Evolutionary conservation across 352 stramenopile genomes (phyloP).

Genomic region (Phytophthora lateralis): DNA sequence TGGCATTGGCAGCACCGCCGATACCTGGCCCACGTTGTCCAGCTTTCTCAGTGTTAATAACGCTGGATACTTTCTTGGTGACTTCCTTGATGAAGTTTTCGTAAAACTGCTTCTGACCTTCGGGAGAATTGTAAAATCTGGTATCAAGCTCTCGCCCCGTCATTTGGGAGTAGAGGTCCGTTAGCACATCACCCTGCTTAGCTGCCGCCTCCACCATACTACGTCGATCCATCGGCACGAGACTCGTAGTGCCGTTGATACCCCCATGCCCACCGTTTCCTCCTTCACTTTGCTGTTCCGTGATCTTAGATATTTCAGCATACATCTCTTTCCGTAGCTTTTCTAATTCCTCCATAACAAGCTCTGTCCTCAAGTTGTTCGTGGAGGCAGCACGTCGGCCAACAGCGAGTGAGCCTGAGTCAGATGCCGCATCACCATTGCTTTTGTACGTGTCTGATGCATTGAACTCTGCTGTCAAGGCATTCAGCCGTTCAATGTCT

Average conservation of each 20-base stretch:
- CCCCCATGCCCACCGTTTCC: constrained; percentile 27
- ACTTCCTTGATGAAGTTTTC: constrained; percentile 77
- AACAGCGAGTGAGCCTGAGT: too few species aligned
- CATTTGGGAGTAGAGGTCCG: constrained; percentile 65
- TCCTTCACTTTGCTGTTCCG: constrained; percentile 21
- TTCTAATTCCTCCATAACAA: constrained; percentile 49
- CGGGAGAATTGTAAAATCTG: constrained; percentile 46
- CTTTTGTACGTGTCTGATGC: constrained; percentile 22
- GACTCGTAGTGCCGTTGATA: constrained; percentile 17
- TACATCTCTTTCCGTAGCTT: constrained; percentile 60
- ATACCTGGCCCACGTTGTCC: constrained; percentile 27
- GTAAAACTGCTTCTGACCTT: constrained; percentile 66
- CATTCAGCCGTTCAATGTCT: constrained; percentile 65
- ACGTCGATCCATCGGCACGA: constrained; percentile 23
- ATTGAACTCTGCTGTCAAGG: constrained; percentile 27
- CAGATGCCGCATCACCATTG: background rate
- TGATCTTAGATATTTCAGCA: constrained; percentile 57
- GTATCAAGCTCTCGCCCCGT: constrained; percentile 57
- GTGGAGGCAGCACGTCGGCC: constrained; percentile 23
- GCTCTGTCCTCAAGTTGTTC: constrained; percentile 31
- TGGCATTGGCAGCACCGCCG: constrained; percentile 43
- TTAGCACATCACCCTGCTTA: constrained; percentile 53
- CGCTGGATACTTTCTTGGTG: constrained; percentile 75
- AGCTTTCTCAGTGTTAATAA: constrained; percentile 57
- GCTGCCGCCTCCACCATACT: constrained; percentile 28